Evolutionary conservation across 176 grass and related monocot species (phyloP).

Genomic region (Lolium multiflorum): DNA sequence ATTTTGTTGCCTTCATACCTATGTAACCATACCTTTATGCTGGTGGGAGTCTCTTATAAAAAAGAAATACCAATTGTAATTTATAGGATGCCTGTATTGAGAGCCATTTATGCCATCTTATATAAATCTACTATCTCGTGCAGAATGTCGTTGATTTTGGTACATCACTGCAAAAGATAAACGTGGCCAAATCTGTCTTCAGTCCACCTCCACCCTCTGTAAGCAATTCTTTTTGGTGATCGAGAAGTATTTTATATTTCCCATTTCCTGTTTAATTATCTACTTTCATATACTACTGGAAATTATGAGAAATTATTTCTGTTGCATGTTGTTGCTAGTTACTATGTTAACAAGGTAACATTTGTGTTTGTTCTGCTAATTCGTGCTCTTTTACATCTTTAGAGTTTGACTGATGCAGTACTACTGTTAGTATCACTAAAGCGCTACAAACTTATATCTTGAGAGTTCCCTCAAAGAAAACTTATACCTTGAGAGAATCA

Average conservation of each 20-base stretch:
- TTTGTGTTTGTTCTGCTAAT: constrained; percentile 19
- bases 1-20: neutral
- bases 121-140: constrained; percentile 34
- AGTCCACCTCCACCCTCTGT: constrained; percentile 72
- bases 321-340: constrained; percentile 23
- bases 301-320: constrained; percentile 2
- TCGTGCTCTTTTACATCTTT: constrained; percentile 1
- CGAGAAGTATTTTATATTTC: constrained; percentile 11
- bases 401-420: neutral
- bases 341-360: neutral
- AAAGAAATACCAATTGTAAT: neutral
- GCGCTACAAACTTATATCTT: neutral
- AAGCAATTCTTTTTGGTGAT: constrained; percentile 39
- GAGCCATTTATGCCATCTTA: constrained; percentile 8
- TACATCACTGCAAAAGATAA: constrained; percentile 63
- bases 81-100: neutral
- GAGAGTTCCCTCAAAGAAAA: neutral
- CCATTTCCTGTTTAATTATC: neutral
- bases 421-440: constrained; percentile 7
- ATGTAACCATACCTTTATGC: constrained; percentile 12
- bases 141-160: constrained; percentile 83
- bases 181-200: constrained; percentile 65
- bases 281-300: neutral
- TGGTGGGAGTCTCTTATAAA: neutral
- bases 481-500: neutral